Evolutionary conservation across 306 rosid genomes (phyloP), one percentile per base, ranked within the genome.

Genomic region (Cucurbita argyrosperma): DNA sequence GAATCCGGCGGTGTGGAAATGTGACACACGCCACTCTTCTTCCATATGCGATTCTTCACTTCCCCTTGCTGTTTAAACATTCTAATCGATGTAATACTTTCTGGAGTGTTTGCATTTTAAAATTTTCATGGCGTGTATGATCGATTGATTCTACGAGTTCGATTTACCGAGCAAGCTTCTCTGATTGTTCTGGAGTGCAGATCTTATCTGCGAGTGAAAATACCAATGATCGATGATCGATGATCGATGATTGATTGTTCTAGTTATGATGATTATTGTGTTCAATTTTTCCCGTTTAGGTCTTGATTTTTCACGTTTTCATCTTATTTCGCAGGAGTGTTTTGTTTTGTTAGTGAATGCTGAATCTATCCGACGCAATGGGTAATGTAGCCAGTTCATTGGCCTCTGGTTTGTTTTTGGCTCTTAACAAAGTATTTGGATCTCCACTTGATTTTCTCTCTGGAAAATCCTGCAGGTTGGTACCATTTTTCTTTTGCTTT

Each of bases 381-480:
- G 96, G 92, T 62, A 84, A 84, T 63, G 62, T 87, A 50, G 68
- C 86, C 58, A 81, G 84, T 38, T 85, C 90, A 0, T 72, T 87
- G 73, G 84, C 81, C 71, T 85, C 91, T 0, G 88, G 90, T 7
- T 46, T 88, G 0, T 90, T 80, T 68, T 35, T 85, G 1, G 79
- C 26, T 58, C 4, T 90, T 63, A 86, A 89, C 58, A 80, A 86
- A 11, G 40, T 80, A 16, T 84, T 90, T 18, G 82, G 67, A 78
- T 82, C 87, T 64, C 88, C 96, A 9, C 15, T 86, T 61, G 90
- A 84, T 52, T 90, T 86, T 68, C 80, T 90, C 18, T 80, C 90
- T 1, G 96, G 92, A 63, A 89, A 87, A 43, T 87, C 92, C 68
- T 87, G 96, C 81, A 85, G 90, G 96, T 90, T 19, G 16, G 46